Conservation (phyloP, 2,329 filamentous ascomycete genomes). For the Scopulariopsis brevicaulis region DNA sequence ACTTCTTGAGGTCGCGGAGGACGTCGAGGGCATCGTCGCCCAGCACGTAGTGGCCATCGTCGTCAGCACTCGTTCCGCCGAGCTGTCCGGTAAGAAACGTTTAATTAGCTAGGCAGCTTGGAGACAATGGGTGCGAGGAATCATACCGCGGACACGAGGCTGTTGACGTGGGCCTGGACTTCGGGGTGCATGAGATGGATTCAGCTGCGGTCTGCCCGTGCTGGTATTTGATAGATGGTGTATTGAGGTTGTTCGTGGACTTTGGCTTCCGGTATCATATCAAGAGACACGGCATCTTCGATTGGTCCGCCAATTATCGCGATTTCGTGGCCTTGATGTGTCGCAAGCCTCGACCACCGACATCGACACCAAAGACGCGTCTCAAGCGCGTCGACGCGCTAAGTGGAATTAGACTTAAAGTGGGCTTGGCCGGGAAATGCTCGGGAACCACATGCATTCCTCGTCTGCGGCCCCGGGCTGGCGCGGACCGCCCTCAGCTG, state of each 20-base stretch:
- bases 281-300: background rate
- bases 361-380: background rate
- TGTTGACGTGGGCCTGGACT: conserved; percentile 86
- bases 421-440: background rate
- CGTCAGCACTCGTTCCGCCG: conserved; percentile 68
- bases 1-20: conserved; percentile 86
- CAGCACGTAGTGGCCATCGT: conserved; percentile 74
- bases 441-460: background rate
- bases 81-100: conserved; percentile 41
- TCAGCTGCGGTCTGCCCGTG: conserved; percentile 32
- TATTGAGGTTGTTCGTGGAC: background rate
- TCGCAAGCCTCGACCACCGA: background rate
- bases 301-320: background rate
- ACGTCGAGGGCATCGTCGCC: conserved; percentile 90
- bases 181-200: conserved; percentile 72
- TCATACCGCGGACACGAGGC: conserved; percentile 80
- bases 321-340: background rate
- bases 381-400: conserved; percentile 1
- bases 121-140: conserved; percentile 7
- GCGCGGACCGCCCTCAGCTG: background rate
- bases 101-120: background rate
- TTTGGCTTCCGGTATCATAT: background rate
- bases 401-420: background rate
- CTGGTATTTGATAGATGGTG: background rate
- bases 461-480: background rate